Conservation (phyloP, 345 rosid genomes). For the Litchi chinensis region DNA sequence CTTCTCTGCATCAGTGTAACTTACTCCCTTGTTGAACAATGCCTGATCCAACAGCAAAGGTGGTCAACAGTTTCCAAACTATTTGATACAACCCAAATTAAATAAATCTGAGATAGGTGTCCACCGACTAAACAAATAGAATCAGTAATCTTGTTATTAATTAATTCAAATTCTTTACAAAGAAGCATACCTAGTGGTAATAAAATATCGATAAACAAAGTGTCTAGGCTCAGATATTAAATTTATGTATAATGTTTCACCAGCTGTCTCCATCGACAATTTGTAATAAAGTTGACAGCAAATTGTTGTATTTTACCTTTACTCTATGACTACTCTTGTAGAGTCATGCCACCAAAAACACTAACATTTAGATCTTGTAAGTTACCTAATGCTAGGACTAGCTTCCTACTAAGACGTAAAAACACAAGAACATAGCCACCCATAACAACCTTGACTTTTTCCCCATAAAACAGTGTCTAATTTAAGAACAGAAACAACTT, state of each 20-base stretch:
- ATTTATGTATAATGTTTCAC: neutral
- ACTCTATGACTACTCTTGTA: too few species aligned
- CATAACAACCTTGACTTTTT: neutral
- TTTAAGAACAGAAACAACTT: neutral
- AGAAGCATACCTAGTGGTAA: neutral
- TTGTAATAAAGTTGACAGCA: neutral
- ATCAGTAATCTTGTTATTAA: neutral
- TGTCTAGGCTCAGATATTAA: neutral
- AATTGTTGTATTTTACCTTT: neutral
- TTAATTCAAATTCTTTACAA: neutral
- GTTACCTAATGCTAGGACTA: conserved; percentile 3
- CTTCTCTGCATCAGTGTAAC: conserved; percentile 50
- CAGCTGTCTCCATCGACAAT: neutral
- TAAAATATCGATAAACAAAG: neutral
- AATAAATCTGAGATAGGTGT: neutral
- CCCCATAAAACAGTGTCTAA: neutral
- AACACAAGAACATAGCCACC: neutral
- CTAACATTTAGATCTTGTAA: neutral
- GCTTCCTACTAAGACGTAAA: neutral
- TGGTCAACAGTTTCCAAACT: conserved; percentile 4
- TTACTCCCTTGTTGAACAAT: conserved; percentile 66
- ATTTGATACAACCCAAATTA: neutral
- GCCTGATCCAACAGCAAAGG: conserved; percentile 46
- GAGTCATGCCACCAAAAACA: neutral
- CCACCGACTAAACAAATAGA: neutral